Percentiles rank a stretch among this genome's conserved stretches.
phyloP scores from a whole-genome alignment of 257 asterid genomes.

The Anisodus acutangulus region DNA sequence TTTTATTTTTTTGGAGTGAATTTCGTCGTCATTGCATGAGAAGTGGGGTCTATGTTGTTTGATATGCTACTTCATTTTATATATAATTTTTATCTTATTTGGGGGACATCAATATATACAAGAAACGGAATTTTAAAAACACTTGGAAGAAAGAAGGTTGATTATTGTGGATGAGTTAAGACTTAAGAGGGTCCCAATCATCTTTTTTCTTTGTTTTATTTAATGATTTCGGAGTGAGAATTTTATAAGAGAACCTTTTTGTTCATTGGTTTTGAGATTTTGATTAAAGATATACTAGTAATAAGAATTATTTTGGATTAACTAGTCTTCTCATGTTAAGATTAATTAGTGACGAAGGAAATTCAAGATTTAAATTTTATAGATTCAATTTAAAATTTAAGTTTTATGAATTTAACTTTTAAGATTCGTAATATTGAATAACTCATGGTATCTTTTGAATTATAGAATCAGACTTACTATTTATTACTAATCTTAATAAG shows the following conservation, averaged over 20 bases:
- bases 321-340: neutral
- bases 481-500: too few relatives aligned
- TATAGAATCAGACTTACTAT: too few relatives aligned
- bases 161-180: neutral
- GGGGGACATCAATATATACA: neutral
- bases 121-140: neutral
- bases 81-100: neutral
- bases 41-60: slow-evolving; percentile 40
- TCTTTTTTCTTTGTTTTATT: neutral
- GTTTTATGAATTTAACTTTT: too few relatives aligned
- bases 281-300: neutral
- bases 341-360: neutral
- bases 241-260: neutral
- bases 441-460: too few relatives aligned
- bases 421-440: too few relatives aligned
- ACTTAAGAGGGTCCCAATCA: neutral
- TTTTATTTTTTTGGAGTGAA: slow-evolving; percentile 34
- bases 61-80: slow-evolving; percentile 30
- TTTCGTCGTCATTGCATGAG: slow-evolving; percentile 55
- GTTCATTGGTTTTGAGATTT: neutral
- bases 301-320: neutral
- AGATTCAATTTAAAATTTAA: too few relatives aligned
- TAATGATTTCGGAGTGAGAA: neutral
- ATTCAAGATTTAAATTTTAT: too few relatives aligned
- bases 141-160: neutral